Base-by-base conservation (phyloP, 805 yeast genomes). In the Hanseniaspora osmophila region DNA sequence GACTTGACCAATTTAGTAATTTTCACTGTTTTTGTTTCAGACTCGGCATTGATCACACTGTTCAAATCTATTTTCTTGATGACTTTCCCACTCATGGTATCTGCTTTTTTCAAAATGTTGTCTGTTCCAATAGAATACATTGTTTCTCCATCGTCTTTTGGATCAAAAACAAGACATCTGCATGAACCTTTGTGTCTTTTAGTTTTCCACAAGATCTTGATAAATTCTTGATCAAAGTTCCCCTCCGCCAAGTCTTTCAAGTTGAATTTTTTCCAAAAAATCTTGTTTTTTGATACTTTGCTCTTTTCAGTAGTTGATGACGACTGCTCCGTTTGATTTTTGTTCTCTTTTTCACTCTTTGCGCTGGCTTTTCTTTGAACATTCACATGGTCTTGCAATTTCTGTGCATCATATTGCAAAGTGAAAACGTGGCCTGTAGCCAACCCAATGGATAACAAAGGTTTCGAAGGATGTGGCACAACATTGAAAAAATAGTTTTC, bases 141-240 rank as follows among this genome's bases (percentile, higher is more conserved):
- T 46, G 62, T 61, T 30, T 71, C 70, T n/a, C 71, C 71, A 6
- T 63, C 58, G 1, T 72, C 66, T 33, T 77, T 74, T 17, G 38
- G 29, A 5, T 41, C 16, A 16, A 41, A 45, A 10, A 32, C 6
- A 59, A 85, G 79, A 7, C 75, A 65, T 39, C 98, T 66, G 49
- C 94, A 85, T 51, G 94, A 80, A 1, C 86, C 88, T 60, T 86
- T 87, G 58, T 90, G 97, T 58, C 97, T 73, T 55, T 76, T 84
- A 0, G 96, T 88, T 46, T 80, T 75, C 98, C 98, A 90, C 1
- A 39, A 4, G 56, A 44, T 30, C n/a, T 42, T 40, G 13, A 41
- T 27, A 22, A 30, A 35, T 2, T 10, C 13, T 12, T 18, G 10
- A 11, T 18, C 15, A 29, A 27, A 2, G 54, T 54, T 35, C 58